Evolutionary conservation across 768 basidiomycete species (phyloP), one percentile per base, ranked within the genome.

Genomic region (Amanita phalloides): DNA sequence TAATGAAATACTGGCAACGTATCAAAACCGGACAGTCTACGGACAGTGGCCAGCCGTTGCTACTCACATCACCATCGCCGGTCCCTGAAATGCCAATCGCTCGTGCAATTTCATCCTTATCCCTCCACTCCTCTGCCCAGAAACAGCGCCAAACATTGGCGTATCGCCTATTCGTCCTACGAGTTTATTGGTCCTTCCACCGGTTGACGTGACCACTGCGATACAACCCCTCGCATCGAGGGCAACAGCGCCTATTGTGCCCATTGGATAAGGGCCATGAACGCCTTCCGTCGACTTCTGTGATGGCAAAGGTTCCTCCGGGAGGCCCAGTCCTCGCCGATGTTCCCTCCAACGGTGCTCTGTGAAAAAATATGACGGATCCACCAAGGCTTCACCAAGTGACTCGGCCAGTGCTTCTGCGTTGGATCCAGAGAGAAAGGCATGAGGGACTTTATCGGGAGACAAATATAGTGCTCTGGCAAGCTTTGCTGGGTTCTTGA

Each of bases 241-340:
- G 4, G 86, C 88, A 6, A 92, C 87, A 1, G 90, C 90, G 17
- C 90, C 90, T 8, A 92, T 88, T 0, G 89, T 92, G 9, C 89
- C 90, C 13, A 67, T 83, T 3, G 90, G 85, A 55, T 79, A 68
- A 56, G 74, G 64, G 62, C 86, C 83, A 17, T 14, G 59, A 57
- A 26, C 58, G 44, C 0, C 55, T 51, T 26, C 65, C 57, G 17
- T 59, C 36, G 14, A 61, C 57, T 14, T 53, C 46, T 9, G 59
- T 57, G 2, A 56, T 59, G 81, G 77, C 17, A 74, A 57, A 0
- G 79, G 82, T 42, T 79, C 79, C 44, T 83, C 86, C 2, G 87
- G 87, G 11, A 90, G 70, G 2, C 84, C 86, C 2, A 90, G 69
- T 2, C 79, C 88, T 8, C 76, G 72, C 38, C 86, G 70, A 60